Base-by-base conservation (phyloP, 2,329 filamentous ascomycete genomes). In the Shiraia bambusicola region DNA sequence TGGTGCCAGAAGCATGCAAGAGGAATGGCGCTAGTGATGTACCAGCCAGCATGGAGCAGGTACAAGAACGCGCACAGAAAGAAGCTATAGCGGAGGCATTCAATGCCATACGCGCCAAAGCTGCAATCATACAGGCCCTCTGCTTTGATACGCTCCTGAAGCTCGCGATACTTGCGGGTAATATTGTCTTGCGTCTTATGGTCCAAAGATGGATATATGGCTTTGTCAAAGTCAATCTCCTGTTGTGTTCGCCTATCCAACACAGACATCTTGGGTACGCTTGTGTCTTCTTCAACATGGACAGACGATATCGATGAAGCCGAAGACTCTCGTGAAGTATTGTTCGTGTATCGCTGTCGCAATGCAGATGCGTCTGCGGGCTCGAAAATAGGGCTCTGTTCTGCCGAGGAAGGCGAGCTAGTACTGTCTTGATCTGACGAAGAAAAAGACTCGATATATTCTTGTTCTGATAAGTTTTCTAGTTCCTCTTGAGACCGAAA, bases 1-100 rank as follows among this genome's bases (percentile, higher is more conserved):
- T 97, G 93, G 63, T 97, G 93, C 92, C 93, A 97, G 61, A 95
- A 79, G 49, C 81, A 76, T 14, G 92, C 93, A 2, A 97, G 76
- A 54, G 84, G 89, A 34, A 87, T 66, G 1, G 82, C 90, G 42
- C 87, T 88, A 2, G 79, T 72, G n/a, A 67, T 60, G 50, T 73
- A 77, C 67, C 71, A 74, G 24, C 68, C 69, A 6, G 55, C 47
- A 11, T 57, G 61, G 12, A 77, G 62, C 26, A 71, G 63, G 39
- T 71, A 63, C 26, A 91, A 69, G 49, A 82, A 82, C 35, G 83
- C 68, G 11, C 69, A 61, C 37, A 87, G 83, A 19, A 95, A 78
- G 12, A 83, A 67, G 1, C 76, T 70, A 64, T 95, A 97, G 17
- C 92, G 85, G 43, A 74, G 70, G 41, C 76, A 72, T 67, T 98